phyloP scores from a whole-genome alignment of 495 filamentous ascomycete genomes.

The Neurospora sp. region DNA sequence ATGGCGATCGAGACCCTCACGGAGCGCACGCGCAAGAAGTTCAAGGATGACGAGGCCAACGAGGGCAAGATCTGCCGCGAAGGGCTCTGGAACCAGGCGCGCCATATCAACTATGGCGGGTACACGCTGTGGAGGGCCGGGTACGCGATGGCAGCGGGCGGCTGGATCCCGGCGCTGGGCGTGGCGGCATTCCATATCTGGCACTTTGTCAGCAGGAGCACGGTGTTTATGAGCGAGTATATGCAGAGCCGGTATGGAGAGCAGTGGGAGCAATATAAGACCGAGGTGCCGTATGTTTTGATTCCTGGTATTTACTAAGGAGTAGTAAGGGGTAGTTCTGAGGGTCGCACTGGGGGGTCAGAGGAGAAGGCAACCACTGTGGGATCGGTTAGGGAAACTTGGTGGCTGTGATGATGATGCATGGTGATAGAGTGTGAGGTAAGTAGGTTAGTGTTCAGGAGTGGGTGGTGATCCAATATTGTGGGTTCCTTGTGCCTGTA shows the following conservation, averaged over 20 bases:
- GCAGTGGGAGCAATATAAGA: slow-evolving; percentile 35
- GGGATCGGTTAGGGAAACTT: neutral
- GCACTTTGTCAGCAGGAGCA: slow-evolving; percentile 36
- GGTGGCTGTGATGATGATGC: neutral
- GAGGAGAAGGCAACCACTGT: neutral
- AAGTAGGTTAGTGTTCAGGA: neutral
- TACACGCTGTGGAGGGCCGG: slow-evolving; percentile 47
- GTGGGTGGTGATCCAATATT: neutral
- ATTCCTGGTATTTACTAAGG: slow-evolving; percentile 33
- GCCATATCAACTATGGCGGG: slow-evolving; percentile 51
- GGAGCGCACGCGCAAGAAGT: slow-evolving; percentile 42
- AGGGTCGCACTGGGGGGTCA: neutral
- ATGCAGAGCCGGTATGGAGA: slow-evolving; percentile 34
- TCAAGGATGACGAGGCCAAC: slow-evolving; percentile 44
- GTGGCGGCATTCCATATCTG: slow-evolving; percentile 30
- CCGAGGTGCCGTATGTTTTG: slow-evolving; percentile 31
- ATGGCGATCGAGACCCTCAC: slow-evolving; percentile 37
- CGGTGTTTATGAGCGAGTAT: slow-evolving; percentile 41
- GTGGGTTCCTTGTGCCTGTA: neutral
- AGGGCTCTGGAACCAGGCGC: slow-evolving; percentile 41
- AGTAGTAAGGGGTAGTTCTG: neutral
- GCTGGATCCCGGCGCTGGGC: slow-evolving; percentile 30
- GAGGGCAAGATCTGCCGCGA: slow-evolving; percentile 42
- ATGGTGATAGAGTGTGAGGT: neutral
- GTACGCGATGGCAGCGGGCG: slow-evolving; percentile 38